Evolutionary conservation across 2,329 filamentous ascomycete species (phyloP), one percentile per base, ranked within the genome.

Genomic region (Mycosphaerella sp.): DNA sequence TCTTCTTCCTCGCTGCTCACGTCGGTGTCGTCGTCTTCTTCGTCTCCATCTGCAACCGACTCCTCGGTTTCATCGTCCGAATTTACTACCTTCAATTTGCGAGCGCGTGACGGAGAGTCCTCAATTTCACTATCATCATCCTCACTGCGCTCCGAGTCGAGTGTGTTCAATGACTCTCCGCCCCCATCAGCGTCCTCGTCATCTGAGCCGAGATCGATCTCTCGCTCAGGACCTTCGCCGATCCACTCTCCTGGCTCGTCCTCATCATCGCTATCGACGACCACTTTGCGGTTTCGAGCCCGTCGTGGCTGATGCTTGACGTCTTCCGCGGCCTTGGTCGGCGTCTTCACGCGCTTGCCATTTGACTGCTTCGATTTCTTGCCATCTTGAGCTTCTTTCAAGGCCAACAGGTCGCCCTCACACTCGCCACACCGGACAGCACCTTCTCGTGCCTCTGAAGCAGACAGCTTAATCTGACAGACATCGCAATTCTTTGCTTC

Each of bases 111-210:
- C 26, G 57, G 59, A 29, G 69, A 65, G 42, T 63, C 83, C 41
- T 72, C 74, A 21, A 61, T 50, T 23, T 76, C 74, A 17, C 55
- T 82, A 44, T 72, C 74, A 17, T 78, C 75, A 17, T 79, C 73
- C 1, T 77, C 77, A 26, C 80, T 81, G 6, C 79, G 80, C 2
- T 80, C 78, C 39, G 85, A 87, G 64, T 93, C 87, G 31, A 87
- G 82, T 0, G 85, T 83, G 38, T 80, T 80, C 47, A 95, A 77
- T 68, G 82, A 89, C 53, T 95, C 87, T 21, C 89, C 91, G 3
- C 86, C 89, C 1, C 89, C 89, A 67, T 95, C 91, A 2, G 86
- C 88, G 66, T 95, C 82, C 69, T 95, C 89, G 59, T 95, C 89
- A 49, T 89, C 86, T n/a, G 82, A 81, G 38, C 66, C 66, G 7